Conservation (phyloP, 176 grass and related monocot species). For the Microstegium vimineum region DNA sequence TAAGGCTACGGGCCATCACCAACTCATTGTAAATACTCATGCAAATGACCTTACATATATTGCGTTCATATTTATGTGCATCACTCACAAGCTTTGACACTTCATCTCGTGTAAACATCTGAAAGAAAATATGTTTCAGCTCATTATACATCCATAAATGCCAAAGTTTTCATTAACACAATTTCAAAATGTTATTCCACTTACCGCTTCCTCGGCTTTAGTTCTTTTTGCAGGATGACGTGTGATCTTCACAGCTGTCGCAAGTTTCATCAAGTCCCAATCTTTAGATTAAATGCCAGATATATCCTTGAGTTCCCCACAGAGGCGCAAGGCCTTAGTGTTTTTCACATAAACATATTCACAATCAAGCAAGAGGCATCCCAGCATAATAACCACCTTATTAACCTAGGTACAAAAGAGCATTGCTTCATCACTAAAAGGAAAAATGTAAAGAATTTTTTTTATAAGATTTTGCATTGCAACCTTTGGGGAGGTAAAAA, state of each 20-base stretch:
- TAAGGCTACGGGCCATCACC: neutral
- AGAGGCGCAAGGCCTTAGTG: neutral
- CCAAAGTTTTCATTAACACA: neutral
- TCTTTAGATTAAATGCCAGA: neutral
- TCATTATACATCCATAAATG: neutral
- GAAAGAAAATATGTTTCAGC: neutral
- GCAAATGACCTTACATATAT: neutral
- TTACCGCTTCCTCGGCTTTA: neutral
- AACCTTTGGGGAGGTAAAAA: neutral
- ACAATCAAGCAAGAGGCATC: constrained; percentile 1
- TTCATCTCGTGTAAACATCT: neutral
- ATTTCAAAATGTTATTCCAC: neutral
- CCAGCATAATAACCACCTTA: neutral
- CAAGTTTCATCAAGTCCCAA: neutral
- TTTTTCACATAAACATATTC: neutral
- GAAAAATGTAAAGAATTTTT: neutral
- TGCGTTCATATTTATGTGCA: neutral
- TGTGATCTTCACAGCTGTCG: neutral
- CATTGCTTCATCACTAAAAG: neutral
- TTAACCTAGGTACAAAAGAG: constrained; percentile 1
- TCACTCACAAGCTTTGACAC: neutral
- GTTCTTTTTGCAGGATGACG: neutral
- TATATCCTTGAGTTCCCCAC: neutral
- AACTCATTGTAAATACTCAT: neutral
- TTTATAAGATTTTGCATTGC: neutral